Evolutionary conservation across 2,329 filamentous ascomycete genomes (phyloP), one percentile per base, ranked within the genome.

Genomic region (Bipolaris sorokiniana): DNA sequence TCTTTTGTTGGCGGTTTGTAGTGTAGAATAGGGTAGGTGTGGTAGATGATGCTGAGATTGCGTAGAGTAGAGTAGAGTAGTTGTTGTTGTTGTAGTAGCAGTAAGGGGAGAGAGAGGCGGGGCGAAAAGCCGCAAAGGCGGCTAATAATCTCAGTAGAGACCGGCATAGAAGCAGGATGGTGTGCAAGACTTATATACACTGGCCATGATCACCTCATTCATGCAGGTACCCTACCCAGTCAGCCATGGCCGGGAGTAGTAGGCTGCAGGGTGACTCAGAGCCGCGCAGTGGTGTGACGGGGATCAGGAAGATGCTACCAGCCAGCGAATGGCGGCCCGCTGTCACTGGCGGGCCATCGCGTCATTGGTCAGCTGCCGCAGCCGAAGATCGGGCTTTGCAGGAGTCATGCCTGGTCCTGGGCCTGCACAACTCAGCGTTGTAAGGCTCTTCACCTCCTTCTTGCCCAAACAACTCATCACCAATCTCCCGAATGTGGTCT

Each of bases 251-350:
- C 26, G 26, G 26, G 26, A 10, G 26, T 28, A 28, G 56, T 52
- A 71, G 71, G 63, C 69, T 64, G 59, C 61, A 69, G 36, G 49
- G 71, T 75, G 72, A 75, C 67, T 75, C 72, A 75, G 67, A 72
- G 64, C 65, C 66, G 62, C 63, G 64, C 55, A 23, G 52, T 57
- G 49, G 54, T 57, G 54, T 57, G 54, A 48, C 54, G 65, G 66
- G 48, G 42, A 56, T 31, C 47, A 46, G 59, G 59, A 62, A 58
- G 55, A 62, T 58, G 61, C 47, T 52, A 44, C 51, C 59, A 56
- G 62, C 61, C 61, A 65, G 56, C 63, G 52, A 60, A 66, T 61
- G 42, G 50, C 56, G 59, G 62, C 58, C 57, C 57, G 48, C 54
- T 52, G 40, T 41, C 57, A 61, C 46, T 54, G 57, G 61, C 62